These are phyloP conservation scores for Epichloe amarillans DNA, from an alignment of 2,329 filamentous ascomycete species.

Conservation along the genomic window DNA sequence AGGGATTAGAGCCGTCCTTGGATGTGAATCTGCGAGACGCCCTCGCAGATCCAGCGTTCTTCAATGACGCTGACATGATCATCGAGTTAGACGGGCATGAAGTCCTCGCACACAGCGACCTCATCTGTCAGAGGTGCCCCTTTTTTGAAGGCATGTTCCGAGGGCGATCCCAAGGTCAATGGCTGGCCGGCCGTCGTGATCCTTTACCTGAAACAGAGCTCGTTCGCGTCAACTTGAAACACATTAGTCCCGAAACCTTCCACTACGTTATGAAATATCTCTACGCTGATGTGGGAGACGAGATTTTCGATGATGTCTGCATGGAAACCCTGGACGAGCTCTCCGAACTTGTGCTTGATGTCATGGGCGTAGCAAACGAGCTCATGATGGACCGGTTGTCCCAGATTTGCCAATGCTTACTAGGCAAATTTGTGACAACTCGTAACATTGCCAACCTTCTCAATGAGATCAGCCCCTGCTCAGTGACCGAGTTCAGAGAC, in stretches of 20 bases:
- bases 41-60: conserved; percentile 54
- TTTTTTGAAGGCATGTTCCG: conserved; percentile 87
- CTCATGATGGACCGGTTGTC: conserved; percentile 87
- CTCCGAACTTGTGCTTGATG: conserved; percentile 77
- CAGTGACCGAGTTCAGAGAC: conserved; percentile 74
- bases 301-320: conserved; percentile 69
- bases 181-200: conserved; percentile 61
- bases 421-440: conserved; percentile 73
- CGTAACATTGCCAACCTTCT: conserved; percentile 78
- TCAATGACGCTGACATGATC: conserved; percentile 65
- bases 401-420: conserved; percentile 73
- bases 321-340: conserved; percentile 66
- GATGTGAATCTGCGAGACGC: conserved; percentile 58
- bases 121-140: conserved; percentile 73
- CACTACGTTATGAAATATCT: conserved; percentile 65
- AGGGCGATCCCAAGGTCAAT: conserved; percentile 73
- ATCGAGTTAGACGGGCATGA: conserved; percentile 67
- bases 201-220: conserved; percentile 20
- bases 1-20: conserved; percentile 48
- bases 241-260: conserved; percentile 64
- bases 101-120: conserved; percentile 58
- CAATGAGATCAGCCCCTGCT: conserved; percentile 74
- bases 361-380: conserved; percentile 83
- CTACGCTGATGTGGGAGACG: conserved; percentile 69
- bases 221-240: conserved; percentile 67